Evolutionary conservation across 2,329 filamentous ascomycete genomes (phyloP), one percentile per base, ranked within the genome.

Genomic region (Fusarium ramigenum): DNA sequence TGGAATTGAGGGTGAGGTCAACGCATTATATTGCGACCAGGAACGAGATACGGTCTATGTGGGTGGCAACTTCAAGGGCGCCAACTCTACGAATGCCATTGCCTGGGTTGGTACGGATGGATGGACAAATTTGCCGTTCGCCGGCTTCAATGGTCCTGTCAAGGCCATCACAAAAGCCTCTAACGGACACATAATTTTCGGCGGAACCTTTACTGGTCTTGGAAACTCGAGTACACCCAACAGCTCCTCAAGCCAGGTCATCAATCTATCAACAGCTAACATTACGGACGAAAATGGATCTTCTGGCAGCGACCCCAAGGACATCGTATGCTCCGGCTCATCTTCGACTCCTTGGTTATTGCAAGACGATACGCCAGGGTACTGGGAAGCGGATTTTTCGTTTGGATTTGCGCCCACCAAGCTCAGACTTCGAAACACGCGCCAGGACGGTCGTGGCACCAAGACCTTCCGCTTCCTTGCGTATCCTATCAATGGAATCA

Each of bases 61-160:
- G 49, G 97, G 96, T 66, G 96, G 96, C 34, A 92, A 90, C 69
- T 98, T 99, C 80, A 91, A 89, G 63, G 91, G 91, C 46, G 88
- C 85, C 42, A 94, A 96, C 79, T 96, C 95, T 11, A 94, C 92
- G 32, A 98, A 99, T 81, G 97, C 96, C 10, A 92, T 98, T 75
- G 89, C 93, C 18, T 98, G 94, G 94, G 86, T 88, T 30, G 86
- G 86, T 32, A 88, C 85, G 15, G 84, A 90, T 36, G 90, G 89
- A 54, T 98, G 93, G 92, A 89, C 88, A 25, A 93, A 94, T 78
- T 84, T 99, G 63, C 93, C 96, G 5, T 99, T 99, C 84, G 91
- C 91, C 44, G 97, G 97, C 28, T 97, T 99, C 84, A 98, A 98
- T 82, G 95, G 95, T 32, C 94, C 94, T 5, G 95, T 99, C 58